Evolutionary conservation across 768 basidiomycete genomes (phyloP), one percentile per base, ranked within the genome.

Genomic region (Termitomyces sp.): DNA sequence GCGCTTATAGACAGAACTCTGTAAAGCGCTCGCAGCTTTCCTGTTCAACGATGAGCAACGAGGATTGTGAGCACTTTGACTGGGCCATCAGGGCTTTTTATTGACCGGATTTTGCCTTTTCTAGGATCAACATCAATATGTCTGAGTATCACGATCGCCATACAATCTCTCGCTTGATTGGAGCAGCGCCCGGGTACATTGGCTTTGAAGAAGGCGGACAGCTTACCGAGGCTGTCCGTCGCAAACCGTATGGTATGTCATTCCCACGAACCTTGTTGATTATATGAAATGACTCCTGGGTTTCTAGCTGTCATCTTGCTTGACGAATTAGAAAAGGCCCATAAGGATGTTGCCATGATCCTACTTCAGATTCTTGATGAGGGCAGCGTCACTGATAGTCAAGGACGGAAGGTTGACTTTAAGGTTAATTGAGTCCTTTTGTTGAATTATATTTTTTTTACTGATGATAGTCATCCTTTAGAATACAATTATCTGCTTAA

Each of bases 101-200:
- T 39, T 52, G 13, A 49, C 48, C 39, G 22, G 18, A 27, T 18
- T 13, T 52, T 8, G 50, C 36, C 20, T 42, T 30, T 15, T 52
- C 27, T 60, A 91, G 89, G 55, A 93, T 95, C 62, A 91, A 88
- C 59, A 93, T 96, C 68, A 95, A 97, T 65, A 95, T 96, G 93
- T 90, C 91, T n/a, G 92, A 97, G 82, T 97, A 90, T 66, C 91
- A 93, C 53, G 95, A 95, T 63, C 84, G 94, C 55, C 93, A 98
- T 67, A 93, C 93, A 0, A 88, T 98, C 54, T 92, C 93, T 0
- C 81, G 94, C 4, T 76, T 98, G 24, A 93, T 98, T 54, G 96
- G 95, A 57, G 91, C 93, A 2, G 91, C 94, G 0, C 93, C 95
- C 8, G 95, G 95, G 4, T 96, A 95, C 67, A 87, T 97, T 34